Evolutionary conservation across 179 eudicot genomes (phyloP).

Genomic region (Spergularia azorica): DNA sequence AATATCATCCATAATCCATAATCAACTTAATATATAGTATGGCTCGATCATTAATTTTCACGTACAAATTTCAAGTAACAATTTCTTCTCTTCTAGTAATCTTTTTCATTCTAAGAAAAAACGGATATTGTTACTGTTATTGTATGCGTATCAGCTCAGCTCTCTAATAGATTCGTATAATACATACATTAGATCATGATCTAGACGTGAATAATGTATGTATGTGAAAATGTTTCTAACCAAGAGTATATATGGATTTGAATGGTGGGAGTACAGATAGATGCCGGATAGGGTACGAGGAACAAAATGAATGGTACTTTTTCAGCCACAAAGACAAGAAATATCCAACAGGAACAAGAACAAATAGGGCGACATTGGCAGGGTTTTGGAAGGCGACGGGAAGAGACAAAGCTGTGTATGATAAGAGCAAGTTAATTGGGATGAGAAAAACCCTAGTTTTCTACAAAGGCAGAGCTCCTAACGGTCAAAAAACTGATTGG

Average conservation of each 20-base stretch:
- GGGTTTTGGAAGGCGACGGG: conserved; percentile 99
- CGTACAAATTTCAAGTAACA: too few relatives aligned
- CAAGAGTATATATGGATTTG: neutral
- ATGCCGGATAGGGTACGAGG: conserved; percentile 80
- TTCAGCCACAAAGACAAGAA: conserved; percentile 89
- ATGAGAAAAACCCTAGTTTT: conserved; percentile 95
- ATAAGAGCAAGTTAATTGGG: conserved; percentile 67
- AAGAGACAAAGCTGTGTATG: conserved; percentile 78
- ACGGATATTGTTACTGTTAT: too few relatives aligned
- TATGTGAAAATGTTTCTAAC: too few relatives aligned
- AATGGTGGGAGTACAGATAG: conserved; percentile 39
- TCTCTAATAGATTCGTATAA: too few relatives aligned
- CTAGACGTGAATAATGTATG: too few relatives aligned
- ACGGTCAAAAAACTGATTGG: conserved; percentile 91
- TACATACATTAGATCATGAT: too few relatives aligned
- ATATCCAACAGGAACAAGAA: conserved; percentile 87
- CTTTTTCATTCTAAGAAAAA: too few relatives aligned
- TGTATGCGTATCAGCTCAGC: neutral
- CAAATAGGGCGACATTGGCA: conserved; percentile 86
- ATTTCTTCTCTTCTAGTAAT: too few relatives aligned
- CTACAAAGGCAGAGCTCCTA: conserved; percentile 90
- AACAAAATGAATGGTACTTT: conserved; percentile 87
- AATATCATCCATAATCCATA: too few relatives aligned
- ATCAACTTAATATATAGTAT: too few relatives aligned
- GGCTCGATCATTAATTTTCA: too few relatives aligned